Evolutionary conservation across 805 yeast species (phyloP).

Genomic region (Saccharomycopsis javanensis): DNA sequence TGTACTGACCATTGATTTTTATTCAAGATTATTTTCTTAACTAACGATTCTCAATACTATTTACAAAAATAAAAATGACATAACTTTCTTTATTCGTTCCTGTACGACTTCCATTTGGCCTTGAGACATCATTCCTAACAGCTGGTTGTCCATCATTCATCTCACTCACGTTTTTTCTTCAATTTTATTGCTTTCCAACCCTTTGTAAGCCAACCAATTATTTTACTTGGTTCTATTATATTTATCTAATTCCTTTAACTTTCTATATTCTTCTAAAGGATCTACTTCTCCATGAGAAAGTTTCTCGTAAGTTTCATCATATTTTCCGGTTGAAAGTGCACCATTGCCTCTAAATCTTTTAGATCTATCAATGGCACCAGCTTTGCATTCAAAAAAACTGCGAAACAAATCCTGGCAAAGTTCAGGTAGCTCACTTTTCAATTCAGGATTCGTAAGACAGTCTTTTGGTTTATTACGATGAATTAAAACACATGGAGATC

Average conservation of each 20-base stretch:
- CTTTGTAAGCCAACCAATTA: neutral
- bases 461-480: slow-evolving; percentile 85
- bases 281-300: slow-evolving; percentile 74
- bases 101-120: no score
- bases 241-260: slow-evolving; percentile 53
- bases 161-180: no score
- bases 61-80: no score
- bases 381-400: slow-evolving; percentile 82
- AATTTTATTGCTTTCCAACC: neutral
- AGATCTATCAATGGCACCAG: slow-evolving; percentile 85
- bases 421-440: slow-evolving; percentile 72
- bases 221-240: slow-evolving; percentile 23
- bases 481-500: slow-evolving; percentile 92
- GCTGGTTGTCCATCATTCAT: no score
- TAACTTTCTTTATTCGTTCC: no score
- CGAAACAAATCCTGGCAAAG: slow-evolving; percentile 76
- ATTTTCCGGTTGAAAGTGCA: slow-evolving; percentile 84
- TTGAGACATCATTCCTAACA: no score
- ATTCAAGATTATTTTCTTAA: no score
- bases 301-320: slow-evolving; percentile 77
- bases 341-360: slow-evolving; percentile 92
- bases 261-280: slow-evolving; percentile 69
- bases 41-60: no score
- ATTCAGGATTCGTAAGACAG: slow-evolving; percentile 73
- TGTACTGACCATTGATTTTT: no score